These are phyloP conservation scores for Rutstroemia sp. DNA, from an alignment of 2,329 filamentous ascomycete species.

Conservation along the genomic window DNA sequence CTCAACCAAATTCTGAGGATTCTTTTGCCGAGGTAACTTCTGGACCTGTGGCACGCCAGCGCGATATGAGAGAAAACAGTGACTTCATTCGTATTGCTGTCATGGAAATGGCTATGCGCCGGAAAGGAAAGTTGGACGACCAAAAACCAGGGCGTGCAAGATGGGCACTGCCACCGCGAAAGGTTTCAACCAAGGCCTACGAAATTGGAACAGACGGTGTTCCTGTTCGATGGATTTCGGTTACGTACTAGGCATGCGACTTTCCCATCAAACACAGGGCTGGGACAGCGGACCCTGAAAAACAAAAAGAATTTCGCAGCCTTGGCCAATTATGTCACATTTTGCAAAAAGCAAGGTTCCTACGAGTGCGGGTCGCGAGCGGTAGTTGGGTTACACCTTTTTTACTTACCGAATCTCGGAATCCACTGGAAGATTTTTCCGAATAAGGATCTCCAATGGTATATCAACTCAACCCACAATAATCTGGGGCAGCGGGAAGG, in stretches of 20 bases:
- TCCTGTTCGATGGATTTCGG: constrained; percentile 50
- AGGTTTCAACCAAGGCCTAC: constrained; percentile 45
- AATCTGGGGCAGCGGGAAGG: not conserved
- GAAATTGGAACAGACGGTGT: constrained; percentile 51
- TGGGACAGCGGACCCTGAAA: not conserved
- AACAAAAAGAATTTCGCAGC: not conserved
- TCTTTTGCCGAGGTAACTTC: constrained; percentile 30
- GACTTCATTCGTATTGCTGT: constrained; percentile 66
- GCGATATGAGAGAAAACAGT: constrained; percentile 62
- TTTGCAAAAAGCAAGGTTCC: not conserved
- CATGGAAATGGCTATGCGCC: constrained; percentile 66
- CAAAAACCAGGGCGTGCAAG: constrained; percentile 59
- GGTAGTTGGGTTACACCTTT: not conserved
- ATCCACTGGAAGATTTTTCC: not conserved
- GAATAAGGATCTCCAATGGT: not conserved
- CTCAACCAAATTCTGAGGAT: constrained; percentile 23
- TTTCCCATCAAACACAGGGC: not conserved
- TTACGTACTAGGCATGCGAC: constrained; percentile 13
- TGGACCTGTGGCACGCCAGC: constrained; percentile 46
- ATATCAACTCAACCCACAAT: not conserved
- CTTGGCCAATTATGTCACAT: not conserved
- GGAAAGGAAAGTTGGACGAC: constrained; percentile 57
- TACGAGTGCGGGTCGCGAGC: not conserved
- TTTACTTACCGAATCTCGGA: constrained; percentile 1
- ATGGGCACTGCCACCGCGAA: constrained; percentile 60